Evolutionary conservation across 331 rosid genomes (phyloP), one percentile per base, ranked within the genome.

Genomic region (Malus hybrid): DNA sequence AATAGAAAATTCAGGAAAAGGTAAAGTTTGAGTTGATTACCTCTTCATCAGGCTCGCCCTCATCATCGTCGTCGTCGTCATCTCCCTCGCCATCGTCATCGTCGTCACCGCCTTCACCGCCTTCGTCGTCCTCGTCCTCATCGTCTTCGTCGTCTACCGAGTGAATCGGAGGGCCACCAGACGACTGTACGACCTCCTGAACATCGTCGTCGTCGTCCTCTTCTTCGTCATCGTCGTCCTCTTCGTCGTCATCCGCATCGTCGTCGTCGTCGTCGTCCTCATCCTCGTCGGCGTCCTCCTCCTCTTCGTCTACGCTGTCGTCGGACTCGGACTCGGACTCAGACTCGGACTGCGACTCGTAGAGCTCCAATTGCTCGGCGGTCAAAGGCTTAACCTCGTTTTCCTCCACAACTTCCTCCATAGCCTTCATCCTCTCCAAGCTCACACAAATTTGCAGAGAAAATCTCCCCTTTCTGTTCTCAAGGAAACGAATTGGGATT

Each of bases 141-240:
- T 88, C 96, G 0, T 81, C 97, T 3, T 85, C 95, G 3, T 89
- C 96, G n/a, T 73, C 89, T 0, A 82, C 90, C 4, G 83, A 44
- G 15, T 78, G 91, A 42, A 71, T 90, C 4, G 84, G 82, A 32
- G 83, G 84, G 33, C 82, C 95, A 1, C 80, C 83, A 8, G 87
- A 86, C 48, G 84, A 75, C 71, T 79, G 89, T 1, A 78, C 83
- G 73, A 73, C 86, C 75, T 83, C 83, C 57, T 81, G 86, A 4
- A 29, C 87, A 29, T 83, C 88, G 0, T 84, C 90, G 0, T 91
- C 93, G 0, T 84, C 89, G 0, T 85, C 90, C 0, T 39, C 46
- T 39, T 87, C 93, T 0, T 82, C 92, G 0, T 39, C 46, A 39
- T 84, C 93, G 0, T 78, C 91, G 0, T 80, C 87, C 0, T 84